Evolutionary conservation across 176 grass and related monocot species (phyloP), one percentile per base, ranked within the genome.

Genomic region (Luzula sylvatica): DNA sequence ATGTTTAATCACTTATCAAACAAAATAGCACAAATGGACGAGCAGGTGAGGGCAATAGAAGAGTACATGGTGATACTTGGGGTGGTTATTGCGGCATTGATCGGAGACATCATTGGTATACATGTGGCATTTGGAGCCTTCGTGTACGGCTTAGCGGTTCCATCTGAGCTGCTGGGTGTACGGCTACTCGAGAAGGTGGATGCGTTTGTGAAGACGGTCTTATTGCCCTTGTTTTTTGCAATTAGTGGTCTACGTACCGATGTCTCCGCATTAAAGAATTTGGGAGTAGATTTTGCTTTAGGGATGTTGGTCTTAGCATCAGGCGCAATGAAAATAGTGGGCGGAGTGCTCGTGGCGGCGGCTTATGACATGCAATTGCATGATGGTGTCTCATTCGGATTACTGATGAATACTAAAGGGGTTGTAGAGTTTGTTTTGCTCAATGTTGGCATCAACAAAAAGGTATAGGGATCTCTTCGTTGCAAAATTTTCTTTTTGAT

Each of bases 51-150:
- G 15, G 88, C 87, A 46, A 1, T 55, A 3, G 58, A 82, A 12
- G 82, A 82, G 38, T 80, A 57, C 38, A 20, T 53, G 11, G 15
- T 87, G 22, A 71, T 94, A 12, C 15, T 80, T 1, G 88, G 82
- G 23, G 88, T 94, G 20, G 42, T 94, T 58, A 55, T 70, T 2
- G 72, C 81, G 1, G 77, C 73, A 55, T 79, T 94, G 15, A 1
- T 71, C 8, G 71, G 74, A 2, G 82, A 94, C 53, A 57, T 62
- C 7, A 30, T 71, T 0, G 87, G 87, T 23, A 80, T 76, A 27
- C 87, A 87, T 53, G 75, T 71, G n/a, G 73, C 76, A 0, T 94
- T 94, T 4, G 87, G 87, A 19, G 87, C 78, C 3, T 80, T 94
- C 54, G 67, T 86, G 0, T 80, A 79, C 52, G 87, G 87, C 5